phyloP scores from a whole-genome alignment of 148 eudicot genomes.

The Polygonum aviculare region DNA sequence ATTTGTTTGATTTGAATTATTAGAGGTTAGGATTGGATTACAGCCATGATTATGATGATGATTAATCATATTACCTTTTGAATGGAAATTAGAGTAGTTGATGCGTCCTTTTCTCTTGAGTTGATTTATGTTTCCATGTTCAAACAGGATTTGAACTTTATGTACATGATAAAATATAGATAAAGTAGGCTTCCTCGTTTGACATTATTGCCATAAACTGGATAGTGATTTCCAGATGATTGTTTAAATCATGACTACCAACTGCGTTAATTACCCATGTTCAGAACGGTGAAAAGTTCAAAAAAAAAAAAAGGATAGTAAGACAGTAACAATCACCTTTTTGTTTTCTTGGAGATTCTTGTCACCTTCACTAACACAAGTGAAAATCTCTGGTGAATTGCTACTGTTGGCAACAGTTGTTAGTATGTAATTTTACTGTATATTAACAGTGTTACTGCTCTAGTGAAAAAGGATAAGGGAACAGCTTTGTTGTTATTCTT shows the following conservation, averaged over 20 bases:
- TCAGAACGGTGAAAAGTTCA: not conserved
- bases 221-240: not conserved
- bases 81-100: not conserved
- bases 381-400: not conserved
- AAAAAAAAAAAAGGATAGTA: not conserved
- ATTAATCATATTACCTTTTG: not conserved
- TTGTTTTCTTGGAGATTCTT: not conserved
- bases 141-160: not conserved
- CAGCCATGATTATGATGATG: not conserved
- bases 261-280: not conserved
- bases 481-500: not conserved
- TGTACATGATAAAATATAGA: not conserved
- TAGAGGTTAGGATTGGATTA: not conserved
- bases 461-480: not conserved
- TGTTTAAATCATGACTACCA: not conserved
- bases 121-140: conserved; percentile 4
- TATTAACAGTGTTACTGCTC: not conserved
- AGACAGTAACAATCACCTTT: not conserved
- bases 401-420: not conserved
- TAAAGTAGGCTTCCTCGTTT: not conserved
- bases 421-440: not conserved
- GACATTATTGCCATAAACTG: not conserved
- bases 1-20: not conserved
- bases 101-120: not conserved
- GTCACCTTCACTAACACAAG: not conserved